phyloP scores from a whole-genome alignment of 2,329 filamentous ascomycete genomes.

The Endothia cerciana region DNA sequence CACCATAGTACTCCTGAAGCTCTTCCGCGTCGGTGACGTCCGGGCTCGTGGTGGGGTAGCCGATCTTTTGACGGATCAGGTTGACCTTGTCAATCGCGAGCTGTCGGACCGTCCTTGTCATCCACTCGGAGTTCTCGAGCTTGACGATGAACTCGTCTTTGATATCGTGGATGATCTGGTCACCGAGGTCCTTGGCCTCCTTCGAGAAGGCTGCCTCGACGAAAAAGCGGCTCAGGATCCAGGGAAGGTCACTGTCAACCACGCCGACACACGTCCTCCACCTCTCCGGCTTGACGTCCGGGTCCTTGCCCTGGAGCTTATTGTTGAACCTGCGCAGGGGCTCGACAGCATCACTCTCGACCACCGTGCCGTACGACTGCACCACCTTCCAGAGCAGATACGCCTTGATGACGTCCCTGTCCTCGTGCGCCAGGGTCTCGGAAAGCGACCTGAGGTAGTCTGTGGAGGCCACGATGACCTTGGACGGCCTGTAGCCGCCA shows the following conservation, averaged over 20 bases:
- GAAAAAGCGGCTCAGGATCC: constrained; percentile 74
- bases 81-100: constrained; percentile 67
- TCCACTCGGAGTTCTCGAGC: constrained; percentile 64
- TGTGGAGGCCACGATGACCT: constrained; percentile 40
- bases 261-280: constrained; percentile 67
- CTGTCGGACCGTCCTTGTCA: constrained; percentile 62
- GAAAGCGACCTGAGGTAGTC: constrained; percentile 63
- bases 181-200: constrained; percentile 67
- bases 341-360: constrained; percentile 63
- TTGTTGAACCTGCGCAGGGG: constrained; percentile 65
- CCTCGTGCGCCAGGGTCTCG: constrained; percentile 53
- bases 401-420: constrained; percentile 57
- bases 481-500: constrained; percentile 23
- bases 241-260: constrained; percentile 61
- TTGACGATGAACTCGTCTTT: constrained; percentile 67
- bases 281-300: constrained; percentile 64
- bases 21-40: constrained; percentile 62
- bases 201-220: constrained; percentile 70
- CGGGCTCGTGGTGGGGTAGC: constrained; percentile 65
- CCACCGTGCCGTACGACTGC: constrained; percentile 59
- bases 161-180: constrained; percentile 72
- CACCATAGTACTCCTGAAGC: constrained; percentile 60
- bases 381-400: constrained; percentile 71
- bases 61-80: constrained; percentile 70
- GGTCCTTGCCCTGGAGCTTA: constrained; percentile 63